Base-by-base conservation (phyloP, 768 basidiomycete genomes). In the Pluteus cervinus region DNA sequence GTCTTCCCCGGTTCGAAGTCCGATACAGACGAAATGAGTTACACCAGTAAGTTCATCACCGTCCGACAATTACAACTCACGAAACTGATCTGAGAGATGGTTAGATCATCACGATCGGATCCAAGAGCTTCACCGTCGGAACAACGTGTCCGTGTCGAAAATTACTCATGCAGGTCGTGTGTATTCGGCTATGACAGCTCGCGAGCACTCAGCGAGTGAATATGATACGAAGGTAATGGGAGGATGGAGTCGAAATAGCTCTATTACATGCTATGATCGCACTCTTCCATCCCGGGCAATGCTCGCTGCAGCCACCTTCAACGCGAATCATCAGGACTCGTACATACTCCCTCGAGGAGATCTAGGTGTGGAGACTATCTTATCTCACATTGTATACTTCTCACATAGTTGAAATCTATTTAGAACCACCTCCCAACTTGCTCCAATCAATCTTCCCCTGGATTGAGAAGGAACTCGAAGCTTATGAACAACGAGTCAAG, bases 171-270 rank as follows among this genome's bases (percentile, higher is more conserved):
- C 47, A 0, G 49, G 51, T 1, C 46, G 48, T 1, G 44, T 48
- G 8, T 62, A 44, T 47, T 48, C 56, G 8, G 62, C 63, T 0
- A 41, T 43, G 23, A 57, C 45, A 3, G 52, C 57, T 11, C 45
- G 51, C 12, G 33, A 49, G 14, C 54, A 62, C 39, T 53, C 61
- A 24, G 56, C 60, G 0, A 46, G 45, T 10, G 39, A 24, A 0
- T 39, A 37, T 9, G 56, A 55, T 21, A 49, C 52, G 1, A 63
- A 60, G 42, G 58, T 54, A 4, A 49, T 65, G 18, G 58, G 60
- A 7, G 43, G 49, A 5, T 65, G 62, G 62, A 52, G 44, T 24
- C 48, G 51, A 0, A 62, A 52, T 39, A 40, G 40, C 6, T 31
- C 42, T 10, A 41, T 50, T 15, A n/a, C n/a, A n/a, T n/a, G n/a